Conservation (phyloP, 169 alveolate species). For the Cryptosporidium muris region DNA sequence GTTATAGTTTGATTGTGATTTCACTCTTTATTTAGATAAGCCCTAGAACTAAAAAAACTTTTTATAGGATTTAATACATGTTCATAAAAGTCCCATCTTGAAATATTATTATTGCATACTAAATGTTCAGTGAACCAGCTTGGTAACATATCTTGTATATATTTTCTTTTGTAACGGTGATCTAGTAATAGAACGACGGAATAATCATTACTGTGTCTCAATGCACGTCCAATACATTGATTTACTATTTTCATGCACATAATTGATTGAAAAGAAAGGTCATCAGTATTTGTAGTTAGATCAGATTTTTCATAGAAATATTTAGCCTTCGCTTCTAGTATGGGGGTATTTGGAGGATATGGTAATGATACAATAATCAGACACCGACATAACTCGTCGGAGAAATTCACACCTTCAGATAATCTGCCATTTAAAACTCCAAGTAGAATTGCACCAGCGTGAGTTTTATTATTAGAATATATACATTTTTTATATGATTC, state of each 20-base stretch:
- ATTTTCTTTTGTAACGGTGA: conserved; percentile 77
- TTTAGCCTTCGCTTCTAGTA: conserved; percentile 64
- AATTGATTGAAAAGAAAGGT: conserved; percentile 77
- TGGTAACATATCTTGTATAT: conserved; percentile 73
- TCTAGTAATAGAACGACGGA: conserved; percentile 92
- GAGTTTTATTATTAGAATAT: conserved; percentile 18
- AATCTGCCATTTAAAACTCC: conserved; percentile 92
- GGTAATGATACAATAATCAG: conserved; percentile 95
- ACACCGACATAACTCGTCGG: conserved; percentile 92
- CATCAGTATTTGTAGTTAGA: conserved; percentile 1
- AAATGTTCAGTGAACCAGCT: conserved; percentile 74
- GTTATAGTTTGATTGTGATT: too few relatives aligned
- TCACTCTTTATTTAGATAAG: too few relatives aligned
- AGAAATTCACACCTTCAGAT: conserved; percentile 97
- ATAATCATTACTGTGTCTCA: conserved; percentile 94
- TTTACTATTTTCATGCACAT: conserved; percentile 92
- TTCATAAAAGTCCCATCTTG: conserved; percentile 33
- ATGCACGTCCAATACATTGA: conserved; percentile 96
- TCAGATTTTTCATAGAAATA: conserved; percentile 36
- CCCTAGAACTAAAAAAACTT: conserved; percentile 14
- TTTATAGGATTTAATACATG: not conserved
- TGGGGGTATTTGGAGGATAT: conserved; percentile 82
- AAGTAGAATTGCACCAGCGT: conserved; percentile 87
- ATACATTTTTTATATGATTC: conserved; percentile 36
- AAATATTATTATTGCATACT: not conserved